These are phyloP conservation scores for Brassica carinata DNA, from an alignment of 345 rosid species.

Conservation along the genomic window DNA sequence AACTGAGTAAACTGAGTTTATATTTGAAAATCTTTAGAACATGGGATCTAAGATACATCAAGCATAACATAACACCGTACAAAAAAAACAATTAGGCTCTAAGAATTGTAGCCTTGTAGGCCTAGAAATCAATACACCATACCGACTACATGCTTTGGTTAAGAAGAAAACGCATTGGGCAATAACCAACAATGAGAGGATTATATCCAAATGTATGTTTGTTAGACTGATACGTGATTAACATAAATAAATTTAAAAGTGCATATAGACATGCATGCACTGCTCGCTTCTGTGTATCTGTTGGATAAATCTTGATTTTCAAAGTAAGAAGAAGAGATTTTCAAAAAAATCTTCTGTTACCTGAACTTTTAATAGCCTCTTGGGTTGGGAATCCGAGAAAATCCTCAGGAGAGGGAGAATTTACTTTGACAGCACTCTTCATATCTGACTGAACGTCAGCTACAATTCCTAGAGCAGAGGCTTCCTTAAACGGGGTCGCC, in stretches of 20 bases:
- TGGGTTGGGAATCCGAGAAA: constrained; percentile 76
- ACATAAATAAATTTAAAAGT: neutral
- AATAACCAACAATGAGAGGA: too few relatives aligned
- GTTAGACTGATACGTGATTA: too few relatives aligned
- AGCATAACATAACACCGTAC: too few relatives aligned
- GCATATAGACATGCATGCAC: neutral
- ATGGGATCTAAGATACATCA: too few relatives aligned
- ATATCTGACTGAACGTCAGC: constrained; percentile 37
- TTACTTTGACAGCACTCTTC: constrained; percentile 46
- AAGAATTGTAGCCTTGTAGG: too few relatives aligned
- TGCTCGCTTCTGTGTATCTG: neutral
- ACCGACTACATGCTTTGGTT: too few relatives aligned
- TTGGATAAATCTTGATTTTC: constrained; percentile 7
- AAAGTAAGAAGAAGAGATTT: neutral
- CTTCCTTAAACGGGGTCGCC: constrained; percentile 41
- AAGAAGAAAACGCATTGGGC: too few relatives aligned
- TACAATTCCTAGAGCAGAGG: constrained; percentile 39
- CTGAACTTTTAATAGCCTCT: constrained; percentile 57
- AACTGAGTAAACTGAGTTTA: neutral
- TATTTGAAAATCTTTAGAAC: neutral
- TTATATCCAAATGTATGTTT: too few relatives aligned
- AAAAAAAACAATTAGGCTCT: too few relatives aligned
- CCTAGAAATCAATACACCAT: too few relatives aligned
- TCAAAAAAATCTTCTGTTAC: constrained; percentile 40
- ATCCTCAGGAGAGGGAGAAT: constrained; percentile 57